These are phyloP conservation scores for Arthroderma sp. DNA, from an alignment of 2,329 filamentous ascomycete genomes.

Conservation along the genomic window DNA sequence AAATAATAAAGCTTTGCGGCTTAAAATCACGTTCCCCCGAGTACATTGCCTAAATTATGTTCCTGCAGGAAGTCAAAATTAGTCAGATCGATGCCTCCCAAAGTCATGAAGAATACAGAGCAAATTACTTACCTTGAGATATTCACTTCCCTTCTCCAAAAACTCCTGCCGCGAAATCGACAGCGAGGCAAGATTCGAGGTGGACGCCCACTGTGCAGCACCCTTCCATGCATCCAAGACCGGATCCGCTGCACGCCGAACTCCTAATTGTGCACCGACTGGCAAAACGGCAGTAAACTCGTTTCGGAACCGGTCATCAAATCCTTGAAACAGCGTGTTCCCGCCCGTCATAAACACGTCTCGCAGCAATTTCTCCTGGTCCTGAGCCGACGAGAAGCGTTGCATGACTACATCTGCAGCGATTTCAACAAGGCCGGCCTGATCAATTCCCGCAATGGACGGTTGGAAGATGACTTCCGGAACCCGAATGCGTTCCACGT, in stretches of 20 bases:
- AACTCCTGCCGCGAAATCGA: constrained; percentile 73
- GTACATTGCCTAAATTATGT: constrained; percentile 1
- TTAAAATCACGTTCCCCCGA: no score
- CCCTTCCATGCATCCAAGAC: constrained; percentile 87
- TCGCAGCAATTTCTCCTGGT: constrained; percentile 57
- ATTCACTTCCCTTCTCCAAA: constrained; percentile 81
- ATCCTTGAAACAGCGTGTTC: constrained; percentile 71
- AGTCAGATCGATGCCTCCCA: background rate
- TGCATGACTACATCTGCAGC: constrained; percentile 79
- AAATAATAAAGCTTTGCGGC: no score
- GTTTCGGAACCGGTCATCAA: constrained; percentile 65
- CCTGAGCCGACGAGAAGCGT: constrained; percentile 47
- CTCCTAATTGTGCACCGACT: constrained; percentile 49
- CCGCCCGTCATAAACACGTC: constrained; percentile 95
- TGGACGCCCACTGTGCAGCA: constrained; percentile 66
- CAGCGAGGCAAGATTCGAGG: constrained; percentile 45
- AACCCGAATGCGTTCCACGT: constrained; percentile 88
- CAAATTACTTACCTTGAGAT: constrained; percentile 55
- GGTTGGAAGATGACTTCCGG: constrained; percentile 91
- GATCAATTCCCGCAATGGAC: constrained; percentile 79
- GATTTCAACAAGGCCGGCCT: constrained; percentile 87
- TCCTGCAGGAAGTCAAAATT: background rate
- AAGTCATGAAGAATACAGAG: background rate
- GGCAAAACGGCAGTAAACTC: constrained; percentile 65
- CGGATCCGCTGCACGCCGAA: constrained; percentile 63